A percentile compares a stretch with the other conserved stretches of the same genome.
Evolutionary conservation across 305 asterid genomes (phyloP).

Genomic region (Nicotiana rustica): DNA sequence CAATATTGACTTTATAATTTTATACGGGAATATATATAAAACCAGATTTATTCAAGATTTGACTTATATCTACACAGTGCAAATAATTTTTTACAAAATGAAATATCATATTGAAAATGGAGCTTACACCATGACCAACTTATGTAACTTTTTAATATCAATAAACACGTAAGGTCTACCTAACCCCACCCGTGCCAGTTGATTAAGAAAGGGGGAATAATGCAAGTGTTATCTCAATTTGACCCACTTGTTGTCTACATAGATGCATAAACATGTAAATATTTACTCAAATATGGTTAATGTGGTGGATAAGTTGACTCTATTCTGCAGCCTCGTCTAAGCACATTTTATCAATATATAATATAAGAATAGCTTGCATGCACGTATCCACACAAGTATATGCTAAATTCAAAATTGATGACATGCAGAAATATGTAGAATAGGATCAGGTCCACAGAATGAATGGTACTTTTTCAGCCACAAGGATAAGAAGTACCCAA

Average conservation of each 20-base stretch:
- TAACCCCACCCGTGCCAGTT: background rate
- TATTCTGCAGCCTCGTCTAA: background rate
- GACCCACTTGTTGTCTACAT: background rate
- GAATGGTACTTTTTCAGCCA: constrained; percentile 96
- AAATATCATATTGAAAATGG: too few species aligned
- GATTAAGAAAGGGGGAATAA: background rate
- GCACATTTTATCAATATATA: background rate
- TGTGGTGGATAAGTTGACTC: background rate
- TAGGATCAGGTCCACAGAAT: constrained; percentile 84
- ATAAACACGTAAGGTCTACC: background rate
- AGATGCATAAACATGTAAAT: background rate
- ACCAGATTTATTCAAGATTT: background rate
- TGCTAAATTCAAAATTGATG: background rate
- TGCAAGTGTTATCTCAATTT: background rate
- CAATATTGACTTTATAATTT: background rate
- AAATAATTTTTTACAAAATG: background rate
- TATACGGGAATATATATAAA: background rate
- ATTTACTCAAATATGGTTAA: background rate
- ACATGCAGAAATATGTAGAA: constrained; percentile 76
- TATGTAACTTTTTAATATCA: too few species aligned
- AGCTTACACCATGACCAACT: too few species aligned
- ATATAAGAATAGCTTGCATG: background rate
- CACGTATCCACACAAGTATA: background rate
- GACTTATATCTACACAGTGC: background rate
- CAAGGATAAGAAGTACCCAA: constrained; percentile 89